Evolutionary conservation across 2,329 filamentous ascomycete species (phyloP), one percentile per base, ranked within the genome.

Genomic region (Fusarium clavum): DNA sequence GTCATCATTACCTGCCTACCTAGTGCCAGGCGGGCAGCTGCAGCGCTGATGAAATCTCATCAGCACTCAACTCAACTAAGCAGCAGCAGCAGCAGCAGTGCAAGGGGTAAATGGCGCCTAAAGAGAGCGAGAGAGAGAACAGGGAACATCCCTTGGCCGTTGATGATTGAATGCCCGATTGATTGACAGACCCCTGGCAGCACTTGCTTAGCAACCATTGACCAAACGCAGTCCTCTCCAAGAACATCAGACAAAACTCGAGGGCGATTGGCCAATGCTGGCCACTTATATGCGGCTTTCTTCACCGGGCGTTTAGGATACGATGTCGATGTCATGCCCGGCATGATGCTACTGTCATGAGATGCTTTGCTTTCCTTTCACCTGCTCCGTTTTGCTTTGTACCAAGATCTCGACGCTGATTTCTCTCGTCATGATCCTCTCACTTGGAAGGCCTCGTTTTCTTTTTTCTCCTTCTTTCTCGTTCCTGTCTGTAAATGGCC

Each of bases 141-240:
- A 64, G 61, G 61, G 62, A 65, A 43, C 40, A 32, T 34, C 60
- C 61, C 51, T 58, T n/a, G 45, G 27, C 30, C 61, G 43, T 43
- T 54, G 44, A 54, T 52, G 43, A 64, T 57, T 48, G 58, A 51
- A 44, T 54, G 14, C 55, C 14, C 29, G 49, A 44, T 16, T 40
- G 29, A 47, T 22, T 34, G 30, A 60, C 30, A 13, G 47, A 47
- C 51, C 67, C 67, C 67, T 70, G 63, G 55, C 55, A 57, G 62
- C 69, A 58, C 61, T 73, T 75, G 73, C 67, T 72, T 73, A 75
- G 71, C 71, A 75, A 60, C 69, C 69, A 64, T 73, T 66, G 64
- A 68, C 67, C 57, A 70, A 69, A 66, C 47, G 29, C 67, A 52
- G 60, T 56, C 44, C 55, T 45, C 62, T 41, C 46, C 41, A 47